Base-by-base conservation (phyloP, 129 eudicot genomes). In the Smallanthus sonchifolius region DNA sequence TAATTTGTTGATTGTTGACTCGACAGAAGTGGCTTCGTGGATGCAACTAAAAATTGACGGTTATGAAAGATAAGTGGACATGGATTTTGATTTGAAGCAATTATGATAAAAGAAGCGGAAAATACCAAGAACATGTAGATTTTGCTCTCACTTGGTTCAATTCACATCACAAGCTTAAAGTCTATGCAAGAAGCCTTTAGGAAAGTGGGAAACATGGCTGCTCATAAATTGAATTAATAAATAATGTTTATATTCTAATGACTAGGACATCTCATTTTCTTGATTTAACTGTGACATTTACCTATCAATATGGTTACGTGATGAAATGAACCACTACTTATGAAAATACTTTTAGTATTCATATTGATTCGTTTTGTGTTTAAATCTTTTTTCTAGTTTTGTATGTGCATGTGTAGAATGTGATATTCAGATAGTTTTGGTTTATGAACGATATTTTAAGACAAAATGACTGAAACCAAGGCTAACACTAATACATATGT, bases 11-110 rank as follows among this genome's bases (percentile, higher is more conserved):
- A 10, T 52, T 65, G 4, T 72, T 79, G 83, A 79, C 69, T 54
- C 11, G 59, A 72, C 78, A 79, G 20, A 65, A 52, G 68, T 72
- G 61, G 69, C 62, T 79, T 79, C 83, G 74, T 5, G 78, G 83
- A 79, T 79, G 78, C 40, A 72, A 72, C 74, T 34, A 45, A 56
- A 79, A 79, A 79, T 72, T 62, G 78, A 79, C 39, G 56, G 51
- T 52, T 79, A 16, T 72, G 69, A 64, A 28, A 28, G 60, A 71
- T 62, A 70, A 30, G 82, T 78, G 56, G 73, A 78, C 73, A 47
- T 47, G 45, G 7, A 65, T 4, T 10, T 67, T 61, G 13, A 2
- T 43, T 35, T 55, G 20, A 19, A 2, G 49, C 3, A 34, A 10
- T 4, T 44, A 4, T 28, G 43, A 5, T 39, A 30, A 60, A 51